Percentiles rank a stretch among this genome's conserved stretches.
These are phyloP conservation scores for Blumeriella jaapii DNA, from an alignment of 2,329 filamentous ascomycete species.

Conservation along the genomic window DNA sequence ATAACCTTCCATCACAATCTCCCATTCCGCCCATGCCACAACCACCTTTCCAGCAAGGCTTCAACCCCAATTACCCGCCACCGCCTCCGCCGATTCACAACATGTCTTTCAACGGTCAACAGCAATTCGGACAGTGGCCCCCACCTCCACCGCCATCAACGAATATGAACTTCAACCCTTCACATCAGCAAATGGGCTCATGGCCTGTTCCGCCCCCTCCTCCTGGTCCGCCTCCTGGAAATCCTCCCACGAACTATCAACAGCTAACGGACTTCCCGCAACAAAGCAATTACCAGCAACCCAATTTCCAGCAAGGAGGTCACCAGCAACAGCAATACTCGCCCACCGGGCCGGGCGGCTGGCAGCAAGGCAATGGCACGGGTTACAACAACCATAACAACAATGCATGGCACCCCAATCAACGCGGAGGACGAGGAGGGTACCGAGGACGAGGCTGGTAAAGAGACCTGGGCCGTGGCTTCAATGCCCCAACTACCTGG, in stretches of 20 bases:
- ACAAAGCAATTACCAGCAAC: conserved; percentile 12
- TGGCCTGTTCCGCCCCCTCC: conserved; percentile 16
- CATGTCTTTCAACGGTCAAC: conserved; percentile 12
- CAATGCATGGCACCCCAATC: conserved; percentile 18
- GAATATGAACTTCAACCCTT: conserved; percentile 14
- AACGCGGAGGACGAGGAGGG: conserved; percentile 19
- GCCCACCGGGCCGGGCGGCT: conserved; percentile 17
- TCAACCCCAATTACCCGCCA: conserved; percentile 20
- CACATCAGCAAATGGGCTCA: conserved; percentile 8
- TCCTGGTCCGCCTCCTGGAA: conserved; percentile 21
- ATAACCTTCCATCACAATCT: conserved; percentile 10
- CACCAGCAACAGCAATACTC: conserved; percentile 9
- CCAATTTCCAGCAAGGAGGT: background rate
- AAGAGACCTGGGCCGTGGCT: background rate
- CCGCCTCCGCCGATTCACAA: conserved; percentile 15
- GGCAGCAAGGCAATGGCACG: conserved; percentile 19
- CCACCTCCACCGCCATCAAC: conserved; percentile 16
- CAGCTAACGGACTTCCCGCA: conserved; percentile 10
- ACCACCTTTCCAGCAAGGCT: conserved; percentile 17
- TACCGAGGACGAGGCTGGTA: conserved; percentile 21
- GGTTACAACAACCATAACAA: conserved; percentile 16
- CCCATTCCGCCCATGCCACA: conserved; percentile 11
- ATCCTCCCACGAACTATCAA: conserved; percentile 13
- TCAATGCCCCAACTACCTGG: background rate
- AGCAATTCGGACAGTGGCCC: conserved; percentile 13